Percentiles rank a stretch among this genome's conserved stretches.
These are phyloP conservation scores for Paramecium primaurelia DNA, from an alignment of 73 alveolate species.

Conservation along the genomic window DNA sequence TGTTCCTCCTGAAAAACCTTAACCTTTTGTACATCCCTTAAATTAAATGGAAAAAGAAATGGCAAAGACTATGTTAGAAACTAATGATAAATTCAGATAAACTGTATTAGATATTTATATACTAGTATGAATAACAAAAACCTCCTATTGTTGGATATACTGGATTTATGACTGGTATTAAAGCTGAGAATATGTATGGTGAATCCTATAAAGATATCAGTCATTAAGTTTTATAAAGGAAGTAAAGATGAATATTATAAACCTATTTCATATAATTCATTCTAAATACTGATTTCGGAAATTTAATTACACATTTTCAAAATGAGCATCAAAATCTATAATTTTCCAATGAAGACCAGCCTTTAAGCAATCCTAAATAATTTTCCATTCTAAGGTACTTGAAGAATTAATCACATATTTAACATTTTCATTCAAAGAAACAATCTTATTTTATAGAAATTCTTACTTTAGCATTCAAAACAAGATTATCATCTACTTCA, in stretches of 20 bases:
- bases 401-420: neutral
- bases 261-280: neutral
- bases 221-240: neutral
- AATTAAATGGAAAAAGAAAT: conserved; percentile 10
- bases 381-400: neutral
- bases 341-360: conserved; percentile 18
- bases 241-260: neutral
- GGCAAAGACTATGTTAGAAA: conserved; percentile 5
- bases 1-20: conserved; percentile 35
- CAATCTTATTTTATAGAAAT: neutral
- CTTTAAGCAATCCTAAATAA: neutral
- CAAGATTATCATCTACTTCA: neutral
- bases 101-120: neutral
- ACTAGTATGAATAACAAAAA: conserved; percentile 3
- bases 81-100: conserved; percentile 25
- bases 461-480: neutral
- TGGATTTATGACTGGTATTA: conserved; percentile 58
- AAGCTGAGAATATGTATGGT: conserved; percentile 62
- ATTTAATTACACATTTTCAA: conserved; percentile 9
- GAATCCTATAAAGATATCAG: conserved; percentile 58
- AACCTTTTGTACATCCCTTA: conserved; percentile 18
- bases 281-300: conserved; percentile 19
- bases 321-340: conserved; percentile 32
- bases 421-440: neutral
- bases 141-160: conserved; percentile 63